Base-by-base conservation (phyloP, 352 stramenopile genomes). In the Phytophthora fragariaefolia region DNA sequence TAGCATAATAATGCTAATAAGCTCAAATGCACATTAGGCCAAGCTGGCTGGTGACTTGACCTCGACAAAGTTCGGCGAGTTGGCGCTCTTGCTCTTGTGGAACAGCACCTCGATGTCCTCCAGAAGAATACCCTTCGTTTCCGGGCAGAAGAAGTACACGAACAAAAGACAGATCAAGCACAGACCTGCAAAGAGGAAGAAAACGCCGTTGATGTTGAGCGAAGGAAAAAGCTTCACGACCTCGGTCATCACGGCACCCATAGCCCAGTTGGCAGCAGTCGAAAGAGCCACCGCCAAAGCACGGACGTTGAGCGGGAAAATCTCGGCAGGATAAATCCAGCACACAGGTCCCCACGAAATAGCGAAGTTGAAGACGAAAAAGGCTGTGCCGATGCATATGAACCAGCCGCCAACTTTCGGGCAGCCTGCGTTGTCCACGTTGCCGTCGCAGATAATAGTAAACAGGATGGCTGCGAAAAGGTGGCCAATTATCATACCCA, bases 241-340 rank as follows among this genome's bases (percentile, higher is more conserved):
- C 18, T 83, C 61, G 15, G 73, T 67, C 73, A 82, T 84, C 36
- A 76, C 51, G 22, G 69, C 68, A 17, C 76, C 76, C 73, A 80
- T 82, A 30, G 69, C 30, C 76, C 76, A 84, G 48, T 82, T 86
- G 27, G 76, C 47, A 43, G 55, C 63, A 7, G 63, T 71, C 7
- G 63, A 71, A 4, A 71, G 40, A n/a, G 63, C 27, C 28, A 71
- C 56, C 27, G 38, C 63, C 24, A 48, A 46, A 18, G 63, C 63
- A 47, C 63, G 61, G 55, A 87, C 74, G n/a, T 68, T 72, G 10
- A 83, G 64, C 2, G 79, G 69, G 58, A 87, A 88, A n/a, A 84
- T 73, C 67, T 89, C 80, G 18, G 74, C 63, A 0, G 79, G 79
- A 53, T 87, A 84, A 38, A 89, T 74, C 80, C 80, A 89, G 26